These are phyloP conservation scores for Lasiodiplodia citricola DNA, from an alignment of 2,329 filamentous ascomycete genomes.

Conservation along the genomic window DNA sequence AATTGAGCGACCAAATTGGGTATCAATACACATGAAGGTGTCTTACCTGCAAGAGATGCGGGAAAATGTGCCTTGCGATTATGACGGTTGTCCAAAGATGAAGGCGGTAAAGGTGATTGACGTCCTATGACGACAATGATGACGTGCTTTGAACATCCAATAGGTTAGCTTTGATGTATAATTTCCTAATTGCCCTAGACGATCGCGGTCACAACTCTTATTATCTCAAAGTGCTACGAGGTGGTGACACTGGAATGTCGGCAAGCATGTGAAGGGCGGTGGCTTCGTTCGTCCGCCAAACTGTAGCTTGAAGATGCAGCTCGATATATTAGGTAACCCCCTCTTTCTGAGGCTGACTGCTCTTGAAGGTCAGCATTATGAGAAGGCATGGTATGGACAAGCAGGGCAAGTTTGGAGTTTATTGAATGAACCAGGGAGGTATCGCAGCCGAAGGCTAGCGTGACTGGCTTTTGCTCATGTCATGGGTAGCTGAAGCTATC, in stretches of 20 bases:
- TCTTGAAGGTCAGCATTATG: background rate
- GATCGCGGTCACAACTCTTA: background rate
- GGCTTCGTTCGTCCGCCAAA: background rate
- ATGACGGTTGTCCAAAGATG: background rate
- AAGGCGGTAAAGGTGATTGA: background rate
- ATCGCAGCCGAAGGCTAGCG: no score
- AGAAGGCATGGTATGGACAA: background rate
- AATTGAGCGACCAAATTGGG: constrained; percentile 1
- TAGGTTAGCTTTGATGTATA: background rate
- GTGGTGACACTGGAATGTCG: background rate
- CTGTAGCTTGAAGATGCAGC: background rate
- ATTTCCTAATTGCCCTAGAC: background rate
- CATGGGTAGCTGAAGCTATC: no score
- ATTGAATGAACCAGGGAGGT: background rate
- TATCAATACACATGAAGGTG: background rate
- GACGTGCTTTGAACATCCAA: background rate
- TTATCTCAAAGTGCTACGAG: background rate
- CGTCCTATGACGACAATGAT: background rate
- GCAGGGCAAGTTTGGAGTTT: background rate
- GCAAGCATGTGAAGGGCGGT: background rate
- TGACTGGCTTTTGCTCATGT: no score
- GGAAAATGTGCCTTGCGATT: background rate
- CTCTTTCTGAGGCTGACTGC: background rate
- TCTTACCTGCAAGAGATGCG: background rate
- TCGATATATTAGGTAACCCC: background rate